Base-by-base conservation (phyloP, 352 stramenopile genomes). In the Pythium periplocum region DNA sequence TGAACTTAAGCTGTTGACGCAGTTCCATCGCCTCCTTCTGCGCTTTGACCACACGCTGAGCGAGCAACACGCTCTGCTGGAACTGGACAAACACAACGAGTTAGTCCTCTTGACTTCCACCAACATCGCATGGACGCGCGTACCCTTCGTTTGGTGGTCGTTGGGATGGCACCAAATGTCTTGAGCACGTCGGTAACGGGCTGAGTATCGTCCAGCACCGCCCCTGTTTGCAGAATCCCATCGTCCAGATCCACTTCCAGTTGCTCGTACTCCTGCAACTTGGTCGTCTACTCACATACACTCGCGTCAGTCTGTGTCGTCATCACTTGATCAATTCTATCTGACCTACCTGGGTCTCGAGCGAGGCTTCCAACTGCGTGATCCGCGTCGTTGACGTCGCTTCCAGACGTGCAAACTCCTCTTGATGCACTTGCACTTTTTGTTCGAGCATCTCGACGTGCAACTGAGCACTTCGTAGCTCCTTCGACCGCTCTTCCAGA, bases 161-260 rank as follows among this genome's bases (percentile, higher is more conserved):
- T 82, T 2, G 78, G 81, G 33, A 91, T 86, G 11, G 80, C 74
- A 9, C 66, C 62, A 53, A 91, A 89, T 4, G 81, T 88, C 4
- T 59, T 66, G 56, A 84, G 69, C 10, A 71, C 70, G 34, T 86
- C 69, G 45, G 74, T 49, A 9, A 86, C 45, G 38, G 34, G 67
- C 65, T 6, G 51, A 43, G n/a, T 42, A 45, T 2, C 43, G 30
- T 0, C 31, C 37, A 1, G 46, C 4, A 86, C 59, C 7, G 70
- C 71, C 0, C 80, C 81, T 1, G 76, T 86, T 63, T 91, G 78
- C 0, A 89, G 36, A 7, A 88, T 64, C 5, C 78, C 81, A 12
- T 75, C 61, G 48, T 91, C 81, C 51, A 91, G 64, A 46, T 91
- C 78, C 31, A 88, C 68, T 50, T 91, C 81, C 9, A 91, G 65